Evolutionary conservation across 257 asterid genomes (phyloP).

Genomic region (Pogostemon cablin): DNA sequence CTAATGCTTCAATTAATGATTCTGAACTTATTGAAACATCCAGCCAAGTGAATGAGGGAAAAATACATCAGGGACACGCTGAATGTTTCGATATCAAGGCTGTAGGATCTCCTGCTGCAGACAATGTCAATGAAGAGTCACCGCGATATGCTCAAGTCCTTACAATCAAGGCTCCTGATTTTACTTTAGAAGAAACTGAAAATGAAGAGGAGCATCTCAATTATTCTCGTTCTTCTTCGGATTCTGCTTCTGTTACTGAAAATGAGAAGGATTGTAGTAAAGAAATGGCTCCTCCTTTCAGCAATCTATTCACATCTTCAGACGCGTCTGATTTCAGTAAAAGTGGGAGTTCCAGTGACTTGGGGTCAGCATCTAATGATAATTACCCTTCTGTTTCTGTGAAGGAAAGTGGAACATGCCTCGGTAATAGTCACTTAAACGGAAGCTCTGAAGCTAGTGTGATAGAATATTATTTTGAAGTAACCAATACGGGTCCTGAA

Average conservation of each 20-base stretch:
- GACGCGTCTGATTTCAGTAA: constrained; percentile 29
- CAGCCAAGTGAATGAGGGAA: constrained; percentile 26
- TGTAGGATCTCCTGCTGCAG: constrained; percentile 39
- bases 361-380: constrained; percentile 25
- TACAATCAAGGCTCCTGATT: constrained; percentile 63
- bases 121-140: constrained; percentile 38
- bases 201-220: constrained; percentile 46
- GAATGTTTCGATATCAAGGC: constrained; percentile 29
- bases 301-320: constrained; percentile 17
- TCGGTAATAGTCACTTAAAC: constrained; percentile 26
- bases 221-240: constrained; percentile 32
- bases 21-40: constrained; percentile 36
- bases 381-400: constrained; percentile 27
- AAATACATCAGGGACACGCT: constrained; percentile 2
- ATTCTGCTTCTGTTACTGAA: constrained; percentile 30
- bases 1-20: constrained; percentile 38
- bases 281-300: constrained; percentile 35
- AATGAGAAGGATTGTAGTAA: constrained; percentile 33
- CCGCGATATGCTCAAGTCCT: constrained; percentile 45
- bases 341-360: constrained; percentile 26
- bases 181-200: constrained; percentile 47
- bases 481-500: constrained; percentile 19
- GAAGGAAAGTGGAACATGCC: constrained; percentile 13
- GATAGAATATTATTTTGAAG: constrained; percentile 32
- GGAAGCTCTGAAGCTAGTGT: constrained; percentile 34